Evolutionary conservation across 169 alveolate genomes (phyloP).

Genomic region (Cytauxzoon felis): DNA sequence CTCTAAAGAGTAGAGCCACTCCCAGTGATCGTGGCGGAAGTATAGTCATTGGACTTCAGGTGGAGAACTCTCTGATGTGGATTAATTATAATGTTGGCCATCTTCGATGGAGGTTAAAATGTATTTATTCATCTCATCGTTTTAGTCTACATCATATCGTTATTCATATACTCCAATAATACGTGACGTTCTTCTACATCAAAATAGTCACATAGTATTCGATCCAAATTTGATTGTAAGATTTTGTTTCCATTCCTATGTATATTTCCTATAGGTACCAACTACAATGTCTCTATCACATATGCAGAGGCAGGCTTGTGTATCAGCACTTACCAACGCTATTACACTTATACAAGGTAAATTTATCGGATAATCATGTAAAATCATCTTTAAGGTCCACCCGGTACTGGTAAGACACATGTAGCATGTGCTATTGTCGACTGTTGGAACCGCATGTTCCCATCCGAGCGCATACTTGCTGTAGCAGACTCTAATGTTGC

Average conservation of each 20-base stretch:
- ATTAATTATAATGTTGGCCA: too few relatives aligned
- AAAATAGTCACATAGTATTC: background rate
- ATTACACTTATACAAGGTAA: slow-evolving; percentile 73
- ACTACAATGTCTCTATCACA: slow-evolving; percentile 66
- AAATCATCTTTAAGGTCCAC: too few relatives aligned
- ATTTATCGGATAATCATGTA: too few relatives aligned
- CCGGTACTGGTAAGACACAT: slow-evolving; percentile 82
- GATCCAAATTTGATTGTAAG: background rate
- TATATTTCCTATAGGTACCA: slow-evolving; percentile 17
- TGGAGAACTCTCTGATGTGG: too few relatives aligned
- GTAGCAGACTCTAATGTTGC: slow-evolving; percentile 80
- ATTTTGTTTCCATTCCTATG: background rate
- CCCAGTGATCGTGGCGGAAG: too few relatives aligned
- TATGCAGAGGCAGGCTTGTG: slow-evolving; percentile 67
- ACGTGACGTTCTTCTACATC: slow-evolving; percentile 1
- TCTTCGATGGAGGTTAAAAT: too few relatives aligned
- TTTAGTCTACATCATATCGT: slow-evolving; percentile 3
- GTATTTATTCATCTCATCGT: background rate
- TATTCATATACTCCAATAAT: slow-evolving; percentile 9
- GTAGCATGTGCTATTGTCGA: slow-evolving; percentile 77
- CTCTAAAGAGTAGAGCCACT: too few relatives aligned
- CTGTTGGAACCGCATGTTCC: slow-evolving; percentile 58
- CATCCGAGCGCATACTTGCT: slow-evolving; percentile 67
- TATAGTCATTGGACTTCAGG: too few relatives aligned
- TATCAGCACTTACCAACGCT: slow-evolving; percentile 61